Evolutionary conservation across 441 rosid species (phyloP).

Genomic region (Pelargonium citronellum): DNA sequence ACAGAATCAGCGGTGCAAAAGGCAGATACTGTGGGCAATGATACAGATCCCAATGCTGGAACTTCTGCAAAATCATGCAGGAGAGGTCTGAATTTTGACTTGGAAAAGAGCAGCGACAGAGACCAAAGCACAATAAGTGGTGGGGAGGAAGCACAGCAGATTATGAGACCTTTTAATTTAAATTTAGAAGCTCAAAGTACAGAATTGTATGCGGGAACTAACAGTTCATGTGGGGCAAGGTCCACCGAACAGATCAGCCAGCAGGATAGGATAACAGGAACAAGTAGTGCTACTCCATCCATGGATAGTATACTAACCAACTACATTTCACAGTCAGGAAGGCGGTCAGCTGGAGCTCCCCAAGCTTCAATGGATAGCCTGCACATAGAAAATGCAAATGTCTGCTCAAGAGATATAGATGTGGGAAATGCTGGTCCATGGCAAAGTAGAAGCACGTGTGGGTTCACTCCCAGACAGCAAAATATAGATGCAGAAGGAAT

Average conservation of each 20-base stretch:
- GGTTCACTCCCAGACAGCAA: conserved; percentile 30
- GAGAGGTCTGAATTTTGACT: conserved; percentile 52
- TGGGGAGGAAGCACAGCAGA: conserved; percentile 26
- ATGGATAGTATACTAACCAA: conserved; percentile 29
- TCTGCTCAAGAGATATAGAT: conserved; percentile 28
- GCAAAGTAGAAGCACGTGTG: conserved; percentile 29
- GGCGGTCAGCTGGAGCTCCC: conserved; percentile 20
- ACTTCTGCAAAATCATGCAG: conserved; percentile 43
- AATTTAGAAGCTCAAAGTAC: conserved; percentile 25
- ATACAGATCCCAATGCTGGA: conserved; percentile 23
- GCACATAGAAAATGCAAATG: conserved; percentile 26
- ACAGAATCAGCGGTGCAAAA: conserved; percentile 39
- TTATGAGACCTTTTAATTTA: conserved; percentile 18
- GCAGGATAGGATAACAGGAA: conserved; percentile 25
- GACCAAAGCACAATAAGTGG: conserved; percentile 15
- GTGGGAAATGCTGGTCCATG: conserved; percentile 26
- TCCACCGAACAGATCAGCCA: conserved; percentile 32
- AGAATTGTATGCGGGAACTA: conserved; percentile 24
- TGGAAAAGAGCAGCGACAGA: conserved; percentile 34
- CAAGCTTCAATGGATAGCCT: conserved; percentile 28
- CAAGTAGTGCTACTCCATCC: conserved; percentile 22
- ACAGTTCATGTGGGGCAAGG: conserved; percentile 17
- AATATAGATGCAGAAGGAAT: conserved; percentile 26
- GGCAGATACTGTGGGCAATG: conserved; percentile 23
- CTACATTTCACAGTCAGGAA: conserved; percentile 21